Evolutionary conservation across 768 basidiomycete genomes (phyloP), one percentile per base, ranked within the genome.

Genomic region (Clitopilus passeckerianus): DNA sequence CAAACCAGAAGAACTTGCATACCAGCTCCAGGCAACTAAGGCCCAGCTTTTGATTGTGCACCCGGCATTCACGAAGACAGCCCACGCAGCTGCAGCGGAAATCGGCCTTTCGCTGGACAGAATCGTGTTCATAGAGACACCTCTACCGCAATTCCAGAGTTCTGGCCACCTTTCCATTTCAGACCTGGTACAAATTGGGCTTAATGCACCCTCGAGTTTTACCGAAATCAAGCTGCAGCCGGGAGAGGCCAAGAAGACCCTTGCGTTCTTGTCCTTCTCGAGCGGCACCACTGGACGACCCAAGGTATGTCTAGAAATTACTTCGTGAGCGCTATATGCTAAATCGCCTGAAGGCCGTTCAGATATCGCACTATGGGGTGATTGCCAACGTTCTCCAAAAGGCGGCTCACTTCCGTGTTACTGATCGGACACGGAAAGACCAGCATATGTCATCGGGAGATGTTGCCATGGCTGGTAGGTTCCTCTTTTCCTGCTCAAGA

Each of bases 201-300:
- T 65, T 66, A 65, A 64, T 59, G 63, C 66, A 60, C 63, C 70
- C 44, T 61, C 73, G 62, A 64, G 67, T 58, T 87, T 82, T 64
- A 66, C 68, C 24, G 82, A 87, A 57, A 71, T 74, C 18, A 72
- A 65, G 30, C 74, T 90, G 43, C 63, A 66, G 23, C 75, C 77
- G 12, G 89, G 86, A 9, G 88, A 88, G 69, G 84, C 77, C 23
- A 85, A 78, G 66, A 81, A 74, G 12, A 80, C 83, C 46, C 60
- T 90, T 14, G 89, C 90, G 5, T 85, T 90, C 64, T 72, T 90
- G 57, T 82, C 80, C 56, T 88, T 91, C 63, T 90, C 89, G 1
- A 89, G 88, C 61, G 89, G 89, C 7, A 91, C 89, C 22, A 91
- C 89, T 15, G 74, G 73, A 55, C 73, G 71, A 63, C 74, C 75